Conservation (phyloP, 805 yeast species). For the Ogataea parapolymorpha region DNA sequence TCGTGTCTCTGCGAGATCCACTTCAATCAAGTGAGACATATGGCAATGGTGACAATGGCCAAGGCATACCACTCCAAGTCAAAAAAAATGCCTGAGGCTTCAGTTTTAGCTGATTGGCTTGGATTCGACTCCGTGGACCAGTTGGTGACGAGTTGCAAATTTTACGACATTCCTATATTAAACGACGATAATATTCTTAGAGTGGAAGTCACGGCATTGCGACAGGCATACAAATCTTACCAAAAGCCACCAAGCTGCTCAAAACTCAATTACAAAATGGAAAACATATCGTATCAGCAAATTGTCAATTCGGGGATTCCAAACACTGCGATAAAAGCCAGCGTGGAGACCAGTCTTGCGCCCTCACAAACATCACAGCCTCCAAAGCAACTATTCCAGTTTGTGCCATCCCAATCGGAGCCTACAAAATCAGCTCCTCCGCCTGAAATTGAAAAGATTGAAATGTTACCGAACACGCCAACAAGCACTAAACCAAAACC, state of each 20-base stretch:
- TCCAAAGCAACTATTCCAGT: neutral
- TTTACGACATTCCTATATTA: conserved; percentile 54
- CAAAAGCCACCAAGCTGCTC: conserved; percentile 46
- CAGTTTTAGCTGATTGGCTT: conserved; percentile 45
- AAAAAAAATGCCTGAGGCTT: conserved; percentile 53
- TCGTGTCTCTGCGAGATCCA: conserved; percentile 76
- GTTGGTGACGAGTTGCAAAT: conserved; percentile 52
- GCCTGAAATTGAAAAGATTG: neutral
- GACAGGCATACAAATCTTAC: conserved; percentile 29
- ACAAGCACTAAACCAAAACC: neutral
- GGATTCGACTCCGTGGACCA: conserved; percentile 65
- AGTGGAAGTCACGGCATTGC: conserved; percentile 44
- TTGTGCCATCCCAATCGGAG: neutral
- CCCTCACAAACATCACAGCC: neutral
- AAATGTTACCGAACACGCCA: neutral
- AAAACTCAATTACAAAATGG: conserved; percentile 39
- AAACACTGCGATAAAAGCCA: conserved; percentile 18
- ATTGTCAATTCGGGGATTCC: conserved; percentile 39
- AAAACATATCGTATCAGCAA: conserved; percentile 27
- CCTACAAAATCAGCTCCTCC: neutral
- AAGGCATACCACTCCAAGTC: conserved; percentile 67
- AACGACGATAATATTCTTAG: conserved; percentile 24
- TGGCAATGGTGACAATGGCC: conserved; percentile 65
- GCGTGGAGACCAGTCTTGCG: neutral
- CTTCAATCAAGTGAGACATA: conserved; percentile 73